phyloP scores from a whole-genome alignment of 2,329 filamentous ascomycete genomes.

The Alternaria sp. region DNA sequence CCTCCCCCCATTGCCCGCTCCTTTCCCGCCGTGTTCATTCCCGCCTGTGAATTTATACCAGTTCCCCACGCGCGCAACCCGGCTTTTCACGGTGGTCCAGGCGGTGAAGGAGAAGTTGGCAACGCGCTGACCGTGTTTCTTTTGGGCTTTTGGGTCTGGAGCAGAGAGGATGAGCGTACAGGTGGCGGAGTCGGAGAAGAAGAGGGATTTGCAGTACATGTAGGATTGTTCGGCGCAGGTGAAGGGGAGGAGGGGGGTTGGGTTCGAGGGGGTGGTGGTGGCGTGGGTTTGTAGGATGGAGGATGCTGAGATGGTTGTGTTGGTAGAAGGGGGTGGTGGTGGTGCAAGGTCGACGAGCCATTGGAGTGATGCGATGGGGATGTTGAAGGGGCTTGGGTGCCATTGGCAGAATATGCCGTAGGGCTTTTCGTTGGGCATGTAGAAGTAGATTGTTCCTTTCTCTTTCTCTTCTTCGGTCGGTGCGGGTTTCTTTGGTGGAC shows the following conservation, averaged over 20 bases:
- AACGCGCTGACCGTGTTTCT: background rate
- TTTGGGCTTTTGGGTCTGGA: background rate
- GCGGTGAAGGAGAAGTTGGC: background rate
- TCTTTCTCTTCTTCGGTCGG: background rate
- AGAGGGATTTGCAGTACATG: slow-evolving; percentile 26
- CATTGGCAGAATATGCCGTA: slow-evolving; percentile 62
- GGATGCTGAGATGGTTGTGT: background rate
- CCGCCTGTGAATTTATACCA: background rate
- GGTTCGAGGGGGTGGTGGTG: background rate
- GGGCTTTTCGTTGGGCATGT: slow-evolving; percentile 43
- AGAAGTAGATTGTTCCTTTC: slow-evolving; percentile 20
- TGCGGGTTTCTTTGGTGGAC: background rate
- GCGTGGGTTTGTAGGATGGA: background rate
- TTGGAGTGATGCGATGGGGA: slow-evolving; percentile 29
- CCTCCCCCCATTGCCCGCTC: background rate
- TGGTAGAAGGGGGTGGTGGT: background rate
- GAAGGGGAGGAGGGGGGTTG: slow-evolving; percentile 8
- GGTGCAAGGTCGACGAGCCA: slow-evolving; percentile 8
- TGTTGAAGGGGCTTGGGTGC: slow-evolving; percentile 56
- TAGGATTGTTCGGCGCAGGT: slow-evolving; percentile 25
- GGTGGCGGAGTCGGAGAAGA: slow-evolving; percentile 26
- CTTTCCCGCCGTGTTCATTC: background rate
- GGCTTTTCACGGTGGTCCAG: background rate
- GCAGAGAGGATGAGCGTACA: slow-evolving; percentile 23
- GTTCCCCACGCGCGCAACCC: background rate